Conservation (phyloP, 768 basidiomycete species). For the Lactifluus subvellereus region DNA sequence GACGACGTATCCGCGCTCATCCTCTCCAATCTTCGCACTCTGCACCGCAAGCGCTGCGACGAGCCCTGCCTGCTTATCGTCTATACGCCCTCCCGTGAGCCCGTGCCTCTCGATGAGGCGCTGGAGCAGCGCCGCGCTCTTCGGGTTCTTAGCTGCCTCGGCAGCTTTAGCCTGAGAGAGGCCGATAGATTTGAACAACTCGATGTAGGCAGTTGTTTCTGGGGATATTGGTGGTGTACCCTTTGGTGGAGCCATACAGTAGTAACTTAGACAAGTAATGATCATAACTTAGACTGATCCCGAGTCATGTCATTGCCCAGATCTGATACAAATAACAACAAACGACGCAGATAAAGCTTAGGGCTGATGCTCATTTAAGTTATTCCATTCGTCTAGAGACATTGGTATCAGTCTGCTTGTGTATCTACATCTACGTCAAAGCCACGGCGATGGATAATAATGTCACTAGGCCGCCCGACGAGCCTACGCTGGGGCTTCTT, state of each 20-base stretch:
- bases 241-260: slow-evolving; percentile 14
- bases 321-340: slow-evolving; percentile 4
- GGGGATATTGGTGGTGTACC: slow-evolving; percentile 23
- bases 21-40: slow-evolving; percentile 54
- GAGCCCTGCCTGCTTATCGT: slow-evolving; percentile 73
- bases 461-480: slow-evolving; percentile 12
- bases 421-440: neutral
- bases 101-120: slow-evolving; percentile 58
- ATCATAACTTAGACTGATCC: too few species aligned
- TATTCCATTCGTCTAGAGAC: too few species aligned
- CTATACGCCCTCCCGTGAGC: slow-evolving; percentile 44
- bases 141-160: slow-evolving; percentile 77
- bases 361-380: neutral
- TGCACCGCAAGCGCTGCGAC: slow-evolving; percentile 61
- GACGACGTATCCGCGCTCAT: slow-evolving; percentile 58
- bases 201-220: slow-evolving; percentile 37
- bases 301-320: neutral
- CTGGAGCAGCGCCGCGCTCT: slow-evolving; percentile 64
- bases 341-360: neutral
- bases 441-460: slow-evolving; percentile 16
- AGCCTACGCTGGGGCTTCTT: slow-evolving; percentile 9
- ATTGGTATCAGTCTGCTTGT: neutral
- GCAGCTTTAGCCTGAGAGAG: slow-evolving; percentile 70
- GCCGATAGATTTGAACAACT: slow-evolving; percentile 72
- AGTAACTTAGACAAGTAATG: too few species aligned